phyloP scores from a whole-genome alignment of 1,284 basidiomycete genomes.

The Wolfiporia cocos region DNA sequence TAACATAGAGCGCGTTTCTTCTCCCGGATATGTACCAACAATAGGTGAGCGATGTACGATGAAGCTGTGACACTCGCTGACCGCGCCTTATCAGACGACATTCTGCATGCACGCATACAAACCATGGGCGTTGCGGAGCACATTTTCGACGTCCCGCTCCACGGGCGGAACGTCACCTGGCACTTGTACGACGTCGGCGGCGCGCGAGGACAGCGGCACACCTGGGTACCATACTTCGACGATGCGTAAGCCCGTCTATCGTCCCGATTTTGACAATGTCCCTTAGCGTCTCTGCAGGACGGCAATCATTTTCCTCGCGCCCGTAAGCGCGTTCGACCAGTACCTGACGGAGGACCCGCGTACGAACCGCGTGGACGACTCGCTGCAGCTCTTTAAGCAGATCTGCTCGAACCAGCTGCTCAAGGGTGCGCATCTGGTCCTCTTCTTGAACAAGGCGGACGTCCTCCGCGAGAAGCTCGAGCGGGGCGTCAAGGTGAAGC shows the following conservation, averaged over 20 bases:
- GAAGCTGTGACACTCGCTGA: background rate
- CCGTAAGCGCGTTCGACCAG: constrained; percentile 85
- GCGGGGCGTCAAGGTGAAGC: constrained; percentile 59
- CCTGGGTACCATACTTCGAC: constrained; percentile 80
- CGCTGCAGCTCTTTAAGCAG: constrained; percentile 75
- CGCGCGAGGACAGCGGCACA: constrained; percentile 76
- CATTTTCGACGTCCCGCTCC: constrained; percentile 64
- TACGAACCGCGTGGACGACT: constrained; percentile 79
- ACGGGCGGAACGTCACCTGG: constrained; percentile 72
- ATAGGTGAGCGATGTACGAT: constrained; percentile 41
- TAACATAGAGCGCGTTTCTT: constrained; percentile 63
- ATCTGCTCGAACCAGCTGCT: constrained; percentile 77
- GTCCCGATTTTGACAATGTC: background rate
- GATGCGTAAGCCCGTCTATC: constrained; percentile 40
- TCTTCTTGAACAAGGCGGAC: constrained; percentile 79
- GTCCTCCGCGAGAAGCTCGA: constrained; percentile 65
- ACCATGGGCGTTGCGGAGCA: constrained; percentile 83
- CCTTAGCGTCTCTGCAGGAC: constrained; percentile 28
- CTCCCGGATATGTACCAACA: constrained; percentile 62
- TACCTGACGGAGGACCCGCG: constrained; percentile 80
- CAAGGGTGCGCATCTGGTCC: constrained; percentile 71
- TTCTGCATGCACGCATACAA: constrained; percentile 76
- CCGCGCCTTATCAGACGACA: constrained; percentile 51
- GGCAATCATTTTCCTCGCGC: constrained; percentile 81
- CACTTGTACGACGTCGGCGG: constrained; percentile 80